Percentiles rank a stretch among this genome's conserved stretches.
Conservation (phyloP, 75 land plant genomes). For the Pinus taeda region DNA sequence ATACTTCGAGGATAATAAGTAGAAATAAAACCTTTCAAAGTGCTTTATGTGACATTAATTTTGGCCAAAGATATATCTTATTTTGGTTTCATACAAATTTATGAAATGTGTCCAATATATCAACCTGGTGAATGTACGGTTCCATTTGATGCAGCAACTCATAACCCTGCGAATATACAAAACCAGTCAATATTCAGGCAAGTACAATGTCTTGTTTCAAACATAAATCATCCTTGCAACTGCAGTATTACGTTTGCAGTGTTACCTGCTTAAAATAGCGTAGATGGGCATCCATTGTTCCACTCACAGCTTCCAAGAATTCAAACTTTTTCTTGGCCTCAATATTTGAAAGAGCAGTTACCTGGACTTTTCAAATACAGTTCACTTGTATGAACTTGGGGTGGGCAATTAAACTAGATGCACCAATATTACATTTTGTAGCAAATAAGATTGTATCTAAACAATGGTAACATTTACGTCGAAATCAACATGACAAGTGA, state of each 20-base stretch:
- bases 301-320: slow-evolving; percentile 59
- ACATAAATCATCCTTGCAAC: not conserved
- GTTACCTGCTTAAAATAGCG: slow-evolving; percentile 61
- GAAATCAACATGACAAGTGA: slow-evolving; percentile 4
- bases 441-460: not conserved
- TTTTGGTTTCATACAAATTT: not conserved
- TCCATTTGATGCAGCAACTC: slow-evolving; percentile 92
- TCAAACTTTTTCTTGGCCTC: slow-evolving; percentile 61
- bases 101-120: not conserved
- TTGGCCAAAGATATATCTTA: not conserved
- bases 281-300: slow-evolving; percentile 59
- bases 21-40: not conserved
- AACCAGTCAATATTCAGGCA: not conserved
- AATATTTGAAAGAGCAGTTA: slow-evolving; percentile 64
- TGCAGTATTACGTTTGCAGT: not conserved
- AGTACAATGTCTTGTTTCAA: not conserved
- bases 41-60: not conserved
- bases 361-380: slow-evolving; percentile 57
- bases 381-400: not conserved
- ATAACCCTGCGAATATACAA: slow-evolving; percentile 54
- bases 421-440: not conserved
- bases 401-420: not conserved
- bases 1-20: not conserved
- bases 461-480: not conserved
- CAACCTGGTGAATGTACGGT: slow-evolving; percentile 90